A percentile compares a stretch with the other conserved stretches of the same genome.
Evolutionary conservation across 805 yeast species (phyloP).

Genomic region (Ogataea methylovora): DNA sequence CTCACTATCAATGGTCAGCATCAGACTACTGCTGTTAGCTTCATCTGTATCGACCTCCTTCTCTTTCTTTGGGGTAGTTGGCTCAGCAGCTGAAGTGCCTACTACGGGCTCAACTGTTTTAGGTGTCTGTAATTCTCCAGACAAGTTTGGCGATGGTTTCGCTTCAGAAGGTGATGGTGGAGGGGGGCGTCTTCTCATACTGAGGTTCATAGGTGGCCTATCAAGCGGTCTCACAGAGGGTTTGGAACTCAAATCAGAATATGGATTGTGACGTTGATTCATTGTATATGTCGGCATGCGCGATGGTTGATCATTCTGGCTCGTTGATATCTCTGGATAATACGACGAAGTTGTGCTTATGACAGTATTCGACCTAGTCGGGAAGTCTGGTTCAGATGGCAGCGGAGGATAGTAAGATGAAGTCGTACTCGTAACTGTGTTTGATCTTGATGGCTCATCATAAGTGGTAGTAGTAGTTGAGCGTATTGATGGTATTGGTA

Average conservation of each 20-base stretch:
- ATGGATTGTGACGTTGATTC: no score
- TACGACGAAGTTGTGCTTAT: constrained; percentile 8
- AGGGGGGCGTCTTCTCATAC: constrained; percentile 13
- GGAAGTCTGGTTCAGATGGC: not conserved
- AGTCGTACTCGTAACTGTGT: not conserved
- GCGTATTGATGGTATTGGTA: no score
- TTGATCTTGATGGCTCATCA: not conserved
- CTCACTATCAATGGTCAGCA: no score
- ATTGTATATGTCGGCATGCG: no score
- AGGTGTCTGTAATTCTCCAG: no score
- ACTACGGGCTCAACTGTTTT: no score
- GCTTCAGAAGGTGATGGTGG: constrained; percentile 1
- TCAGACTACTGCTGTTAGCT: no score
- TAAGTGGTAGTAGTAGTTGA: no score
- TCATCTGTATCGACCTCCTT: no score
- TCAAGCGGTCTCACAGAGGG: constrained; percentile 11
- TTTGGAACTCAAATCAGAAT: no score
- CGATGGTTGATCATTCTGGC: not conserved
- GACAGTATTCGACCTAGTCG: constrained; percentile 4
- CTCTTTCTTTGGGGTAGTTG: not conserved
- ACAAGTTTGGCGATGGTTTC: no score
- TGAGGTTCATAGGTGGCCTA: constrained; percentile 9
- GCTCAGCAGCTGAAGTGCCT: not conserved
- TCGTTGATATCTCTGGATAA: constrained; percentile 2
- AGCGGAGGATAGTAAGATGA: constrained; percentile 2